These are phyloP conservation scores for Mycena haematopus DNA, from an alignment of 768 basidiomycete genomes.

Conservation along the genomic window DNA sequence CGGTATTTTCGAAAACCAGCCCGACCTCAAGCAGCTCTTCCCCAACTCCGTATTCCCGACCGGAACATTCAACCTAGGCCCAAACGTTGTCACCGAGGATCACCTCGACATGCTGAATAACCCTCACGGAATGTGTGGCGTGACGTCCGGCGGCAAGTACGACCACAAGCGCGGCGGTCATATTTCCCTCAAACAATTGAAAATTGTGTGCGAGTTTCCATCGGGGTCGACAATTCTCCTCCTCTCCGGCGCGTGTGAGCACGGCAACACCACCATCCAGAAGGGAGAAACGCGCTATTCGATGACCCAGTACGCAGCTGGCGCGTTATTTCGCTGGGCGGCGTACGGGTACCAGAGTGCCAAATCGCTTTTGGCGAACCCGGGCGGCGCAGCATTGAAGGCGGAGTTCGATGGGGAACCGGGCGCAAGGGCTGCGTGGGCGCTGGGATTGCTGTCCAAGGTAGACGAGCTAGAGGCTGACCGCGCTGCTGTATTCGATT, in stretches of 20 bases:
- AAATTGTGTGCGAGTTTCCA: constrained; percentile 30
- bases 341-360: background rate
- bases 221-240: background rate
- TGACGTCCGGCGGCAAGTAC: constrained; percentile 1
- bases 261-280: constrained; percentile 26
- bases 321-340: constrained; percentile 4
- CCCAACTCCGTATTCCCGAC: background rate
- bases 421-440: background rate
- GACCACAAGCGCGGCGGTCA: constrained; percentile 15
- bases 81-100: constrained; percentile 6
- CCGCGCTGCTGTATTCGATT: no score
- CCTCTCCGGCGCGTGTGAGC: constrained; percentile 5
- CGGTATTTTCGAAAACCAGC: background rate
- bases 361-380: background rate
- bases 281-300: constrained; percentile 29
- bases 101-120: constrained; percentile 8
- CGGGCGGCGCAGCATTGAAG: background rate
- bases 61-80: background rate
- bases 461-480: background rate
- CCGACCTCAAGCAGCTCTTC: background rate
- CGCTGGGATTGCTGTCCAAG: background rate
- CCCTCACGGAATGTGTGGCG: constrained; percentile 15
- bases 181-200: constrained; percentile 22
- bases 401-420: background rate
- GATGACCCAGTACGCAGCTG: constrained; percentile 33